Conservation (phyloP, 2,329 filamentous ascomycete species). For the Sporothrix luriei region DNA sequence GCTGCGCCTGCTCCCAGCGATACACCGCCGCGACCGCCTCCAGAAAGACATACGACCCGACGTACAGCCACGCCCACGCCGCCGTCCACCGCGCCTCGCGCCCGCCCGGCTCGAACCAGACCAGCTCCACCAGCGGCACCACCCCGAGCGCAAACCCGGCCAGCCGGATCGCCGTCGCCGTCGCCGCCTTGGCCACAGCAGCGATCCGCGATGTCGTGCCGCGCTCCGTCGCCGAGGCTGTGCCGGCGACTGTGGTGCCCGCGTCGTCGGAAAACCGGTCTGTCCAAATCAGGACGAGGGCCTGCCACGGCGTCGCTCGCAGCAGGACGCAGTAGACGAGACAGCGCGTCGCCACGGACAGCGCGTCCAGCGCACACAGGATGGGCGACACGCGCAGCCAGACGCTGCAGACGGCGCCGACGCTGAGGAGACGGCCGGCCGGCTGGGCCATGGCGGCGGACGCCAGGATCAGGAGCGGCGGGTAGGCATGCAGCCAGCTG, state of each 20-base stretch:
- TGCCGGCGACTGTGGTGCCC: neutral
- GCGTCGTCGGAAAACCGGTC: conserved; percentile 17
- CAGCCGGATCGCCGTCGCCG: conserved; percentile 2
- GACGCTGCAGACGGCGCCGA: conserved; percentile 3
- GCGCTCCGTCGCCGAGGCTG: neutral
- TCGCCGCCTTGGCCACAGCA: neutral
- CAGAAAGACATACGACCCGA: conserved; percentile 16
- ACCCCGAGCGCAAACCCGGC: conserved; percentile 17
- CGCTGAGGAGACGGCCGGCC: conserved; percentile 23
- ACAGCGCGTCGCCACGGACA: conserved; percentile 18
- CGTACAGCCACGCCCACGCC: conserved; percentile 28
- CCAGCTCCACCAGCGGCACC: conserved; percentile 1
- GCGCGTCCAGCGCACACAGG: conserved; percentile 26
- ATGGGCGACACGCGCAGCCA: conserved; percentile 31
- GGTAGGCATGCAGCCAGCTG: conserved; percentile 28
- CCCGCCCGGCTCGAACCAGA: conserved; percentile 21
- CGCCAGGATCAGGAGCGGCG: conserved; percentile 26
- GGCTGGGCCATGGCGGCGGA: conserved; percentile 29
- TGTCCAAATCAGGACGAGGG: neutral
- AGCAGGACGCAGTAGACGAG: conserved; percentile 25
- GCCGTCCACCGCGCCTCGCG: conserved; percentile 28
- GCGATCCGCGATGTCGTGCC: conserved; percentile 13
- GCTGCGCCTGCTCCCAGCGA: conserved; percentile 5
- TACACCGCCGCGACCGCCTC: neutral
- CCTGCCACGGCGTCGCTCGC: conserved; percentile 7